Evolutionary conservation across 176 grass and related monocot species (phyloP).

Genomic region (Musa beccarii): DNA sequence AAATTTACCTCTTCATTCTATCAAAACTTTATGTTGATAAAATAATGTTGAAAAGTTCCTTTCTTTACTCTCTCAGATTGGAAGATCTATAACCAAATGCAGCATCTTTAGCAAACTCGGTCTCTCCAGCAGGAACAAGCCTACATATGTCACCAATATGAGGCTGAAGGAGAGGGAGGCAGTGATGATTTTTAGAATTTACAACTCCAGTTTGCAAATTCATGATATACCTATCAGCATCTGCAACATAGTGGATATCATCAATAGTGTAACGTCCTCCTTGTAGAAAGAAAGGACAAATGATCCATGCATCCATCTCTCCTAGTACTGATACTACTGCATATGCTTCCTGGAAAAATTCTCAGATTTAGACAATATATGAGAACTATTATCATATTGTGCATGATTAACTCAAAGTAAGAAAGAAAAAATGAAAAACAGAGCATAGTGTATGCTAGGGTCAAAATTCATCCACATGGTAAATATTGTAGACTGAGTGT

Average conservation of each 20-base stretch:
- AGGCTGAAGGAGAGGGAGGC: background rate
- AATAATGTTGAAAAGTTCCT: conserved; percentile 1
- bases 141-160: conserved; percentile 20
- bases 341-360: conserved; percentile 69
- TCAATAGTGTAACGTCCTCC: conserved; percentile 88
- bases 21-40: conserved; percentile 3
- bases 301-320: conserved; percentile 99
- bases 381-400: background rate
- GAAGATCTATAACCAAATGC: conserved; percentile 96
- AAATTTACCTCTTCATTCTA: conserved; percentile 9
- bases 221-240: conserved; percentile 54
- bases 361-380: background rate
- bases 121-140: conserved; percentile 87
- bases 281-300: conserved; percentile 98
- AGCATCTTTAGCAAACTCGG: conserved; percentile 93
- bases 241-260: conserved; percentile 86
- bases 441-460: background rate
- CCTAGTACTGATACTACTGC: conserved; percentile 85
- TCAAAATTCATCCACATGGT: background rate
- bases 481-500: too few relatives aligned
- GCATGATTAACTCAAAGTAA: conserved; percentile 16
- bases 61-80: conserved; percentile 82
- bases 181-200: background rate
- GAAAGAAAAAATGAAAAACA: background rate
- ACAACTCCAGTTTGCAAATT: background rate